Evolutionary conservation across 306 rosid species (phyloP).

Genomic region (Crataegus laevigata): DNA sequence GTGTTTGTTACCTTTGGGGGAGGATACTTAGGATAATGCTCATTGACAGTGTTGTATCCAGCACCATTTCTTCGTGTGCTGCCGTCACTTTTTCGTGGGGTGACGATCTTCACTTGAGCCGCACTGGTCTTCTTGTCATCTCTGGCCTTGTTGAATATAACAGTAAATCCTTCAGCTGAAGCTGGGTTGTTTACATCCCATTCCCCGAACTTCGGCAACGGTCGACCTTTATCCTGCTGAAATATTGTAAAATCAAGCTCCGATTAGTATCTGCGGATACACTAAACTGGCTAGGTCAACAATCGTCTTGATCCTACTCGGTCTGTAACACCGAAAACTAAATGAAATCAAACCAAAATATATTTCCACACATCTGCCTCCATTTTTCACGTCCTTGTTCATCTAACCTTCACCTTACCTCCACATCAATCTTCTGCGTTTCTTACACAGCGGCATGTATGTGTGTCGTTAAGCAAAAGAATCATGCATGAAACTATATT

Average conservation of each 20-base stretch:
- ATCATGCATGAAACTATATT: neutral
- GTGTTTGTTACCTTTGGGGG: conserved; percentile 35
- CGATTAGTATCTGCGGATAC: neutral
- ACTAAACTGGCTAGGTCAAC: neutral
- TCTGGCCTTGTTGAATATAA: conserved; percentile 81
- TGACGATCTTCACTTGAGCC: conserved; percentile 8
- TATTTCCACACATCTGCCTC: neutral
- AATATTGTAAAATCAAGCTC: neutral
- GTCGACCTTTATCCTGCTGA: conserved; percentile 54
- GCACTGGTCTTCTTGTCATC: conserved; percentile 66
- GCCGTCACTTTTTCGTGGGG: conserved; percentile 31
- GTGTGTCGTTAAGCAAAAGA: neutral
- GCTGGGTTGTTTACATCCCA: conserved; percentile 93
- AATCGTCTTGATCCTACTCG: neutral
- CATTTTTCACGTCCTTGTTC: neutral
- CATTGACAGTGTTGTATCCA: conserved; percentile 10
- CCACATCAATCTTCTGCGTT: neutral
- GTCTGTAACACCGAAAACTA: neutral
- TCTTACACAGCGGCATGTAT: neutral
- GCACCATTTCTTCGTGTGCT: conserved; percentile 10
- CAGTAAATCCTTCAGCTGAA: conserved; percentile 79
- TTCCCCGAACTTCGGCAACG: conserved; percentile 83
- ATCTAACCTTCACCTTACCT: neutral
- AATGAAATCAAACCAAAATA: neutral
- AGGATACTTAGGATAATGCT: conserved; percentile 22